Evolutionary conservation across 768 basidiomycete genomes (phyloP).

Genomic region (Termitomyces heimii): DNA sequence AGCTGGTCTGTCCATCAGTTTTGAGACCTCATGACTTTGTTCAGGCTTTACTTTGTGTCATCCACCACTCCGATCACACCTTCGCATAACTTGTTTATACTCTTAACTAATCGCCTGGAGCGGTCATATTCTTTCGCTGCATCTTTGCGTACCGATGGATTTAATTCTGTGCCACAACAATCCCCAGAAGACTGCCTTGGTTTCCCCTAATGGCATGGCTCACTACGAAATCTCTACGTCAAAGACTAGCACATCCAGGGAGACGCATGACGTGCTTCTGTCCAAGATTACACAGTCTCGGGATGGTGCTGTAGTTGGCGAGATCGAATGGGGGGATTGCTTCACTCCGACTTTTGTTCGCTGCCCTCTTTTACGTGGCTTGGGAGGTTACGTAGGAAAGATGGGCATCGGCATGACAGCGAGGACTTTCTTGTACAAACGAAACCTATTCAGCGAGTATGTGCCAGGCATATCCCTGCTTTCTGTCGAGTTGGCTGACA

Average conservation of each 20-base stretch:
- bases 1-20: not conserved
- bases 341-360: slow-evolving; percentile 36
- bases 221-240: slow-evolving; percentile 44
- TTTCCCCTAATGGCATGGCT: slow-evolving; percentile 44
- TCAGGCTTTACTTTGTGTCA: not conserved
- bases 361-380: slow-evolving; percentile 30
- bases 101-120: slow-evolving; percentile 6
- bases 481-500: not conserved
- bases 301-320: slow-evolving; percentile 37
- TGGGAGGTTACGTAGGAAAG: slow-evolving; percentile 20
- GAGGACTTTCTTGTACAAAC: slow-evolving; percentile 37
- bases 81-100: not conserved
- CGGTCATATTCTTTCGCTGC: not conserved
- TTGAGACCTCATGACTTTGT: not conserved
- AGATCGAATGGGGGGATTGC: slow-evolving; percentile 42
- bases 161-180: slow-evolving; percentile 48
- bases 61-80: not conserved
- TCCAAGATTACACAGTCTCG: slow-evolving; percentile 36
- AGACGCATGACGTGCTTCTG: slow-evolving; percentile 24
- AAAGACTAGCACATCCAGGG: slow-evolving; percentile 13
- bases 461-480: slow-evolving; percentile 13
- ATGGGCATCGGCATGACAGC: slow-evolving; percentile 26
- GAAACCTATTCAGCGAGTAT: slow-evolving; percentile 34
- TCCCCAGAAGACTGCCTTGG: slow-evolving; percentile 40
- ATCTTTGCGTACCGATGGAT: slow-evolving; percentile 29